Base-by-base conservation (phyloP, 1,284 basidiomycete genomes). In the Pyrrhoderma noxium region DNA sequence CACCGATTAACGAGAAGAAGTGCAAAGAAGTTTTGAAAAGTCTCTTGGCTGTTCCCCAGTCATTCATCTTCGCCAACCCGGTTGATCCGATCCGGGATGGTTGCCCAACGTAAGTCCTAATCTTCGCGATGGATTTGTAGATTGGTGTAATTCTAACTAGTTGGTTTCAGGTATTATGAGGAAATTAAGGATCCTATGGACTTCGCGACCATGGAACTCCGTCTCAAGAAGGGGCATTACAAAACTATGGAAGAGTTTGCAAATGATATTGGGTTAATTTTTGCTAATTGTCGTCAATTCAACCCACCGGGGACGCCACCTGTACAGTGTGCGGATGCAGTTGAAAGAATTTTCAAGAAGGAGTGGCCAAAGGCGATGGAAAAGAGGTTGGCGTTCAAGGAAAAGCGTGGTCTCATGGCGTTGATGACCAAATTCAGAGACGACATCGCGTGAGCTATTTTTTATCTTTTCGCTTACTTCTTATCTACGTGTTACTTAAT, bases 161-260 rank as follows among this genome's bases (percentile, higher is more conserved):
- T n/a, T 37, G 19, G 18, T 16, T 31, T 59, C n/a, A 94, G 91
- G 14, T 99, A 99, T 65, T 82, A 89, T 53, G 82, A 96, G 8
- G 96, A 98, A 69, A 97, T 99, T 64, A 73, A 80, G 58, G 70
- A 87, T 57, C 96, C 96, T 4, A 99, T 98, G 93, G 94, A 99
- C 68, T 83, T 98, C 51, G 82, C 81, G 8, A 96, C 94, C 8
- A 90, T 98, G 63, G 66, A 68, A 34, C 73, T 72, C 45, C 93
- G 91, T 62, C 70, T 96, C 48, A 75, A 76, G 37, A 67, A 75
- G 50, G 77, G 76, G 45, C 73, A 76, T 61, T 97, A 96, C 66
- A 61, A 69, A 16, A 83, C 77, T 0, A 89, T 92, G 82, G 89
- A 88, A 50, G 80, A 87, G 1, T 85, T 99, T 58, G 82, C 78